Conservation (phyloP, 139 green algal species). For the Ettlia oleoabundans region DNA sequence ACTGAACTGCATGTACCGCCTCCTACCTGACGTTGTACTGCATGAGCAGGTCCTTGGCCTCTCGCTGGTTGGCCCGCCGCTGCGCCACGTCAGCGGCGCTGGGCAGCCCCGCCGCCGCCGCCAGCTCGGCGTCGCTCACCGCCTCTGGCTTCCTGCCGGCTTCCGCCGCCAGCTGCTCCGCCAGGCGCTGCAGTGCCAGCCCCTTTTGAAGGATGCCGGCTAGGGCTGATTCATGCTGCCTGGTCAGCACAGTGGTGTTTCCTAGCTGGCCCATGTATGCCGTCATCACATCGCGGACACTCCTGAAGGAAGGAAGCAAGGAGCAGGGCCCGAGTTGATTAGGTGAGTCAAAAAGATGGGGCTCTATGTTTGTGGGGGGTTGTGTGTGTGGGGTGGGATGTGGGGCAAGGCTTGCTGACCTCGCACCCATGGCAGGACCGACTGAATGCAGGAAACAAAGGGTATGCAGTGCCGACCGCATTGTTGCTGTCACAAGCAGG, state of each 20-base stretch:
- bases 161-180: neutral
- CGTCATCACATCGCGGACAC: neutral
- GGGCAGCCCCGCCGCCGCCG: constrained; percentile 21
- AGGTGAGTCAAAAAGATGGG: no score
- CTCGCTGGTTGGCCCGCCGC: constrained; percentile 18
- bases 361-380: no score
- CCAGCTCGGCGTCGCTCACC: constrained; percentile 1
- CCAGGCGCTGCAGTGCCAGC: constrained; percentile 5
- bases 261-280: constrained; percentile 28
- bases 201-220: constrained; percentile 35
- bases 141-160: neutral
- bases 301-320: neutral
- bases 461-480: no score
- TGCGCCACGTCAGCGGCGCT: constrained; percentile 7
- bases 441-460: no score
- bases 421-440: no score
- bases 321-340: neutral
- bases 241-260: constrained; percentile 37
- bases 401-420: no score
- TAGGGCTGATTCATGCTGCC: constrained; percentile 35
- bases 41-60: constrained; percentile 45
- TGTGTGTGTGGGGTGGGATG: no score
- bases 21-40: constrained; percentile 50
- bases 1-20: no score
- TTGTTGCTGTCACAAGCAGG: no score